Evolutionary conservation across 192 early-diverging fungal genomes (phyloP), one percentile per base, ranked within the genome.

Genomic region (Dimargaris xerosporica): DNA sequence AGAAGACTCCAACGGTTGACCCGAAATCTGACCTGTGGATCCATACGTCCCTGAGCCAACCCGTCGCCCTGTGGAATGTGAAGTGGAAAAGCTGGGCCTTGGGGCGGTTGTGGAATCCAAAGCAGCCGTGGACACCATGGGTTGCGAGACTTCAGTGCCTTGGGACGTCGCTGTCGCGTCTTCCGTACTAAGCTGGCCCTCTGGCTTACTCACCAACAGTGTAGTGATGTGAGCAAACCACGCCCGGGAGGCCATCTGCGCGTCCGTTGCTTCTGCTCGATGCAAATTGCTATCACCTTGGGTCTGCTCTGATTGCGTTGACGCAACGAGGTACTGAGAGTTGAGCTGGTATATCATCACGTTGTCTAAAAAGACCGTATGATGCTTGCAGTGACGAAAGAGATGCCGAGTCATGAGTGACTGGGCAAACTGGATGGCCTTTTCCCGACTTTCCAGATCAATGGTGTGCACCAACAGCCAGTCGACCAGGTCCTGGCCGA

Each of bases 401-500:
- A 96, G 61, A 0, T 88, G 88, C 25, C 81, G 80, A n/a, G 81
- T 73, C 62, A 91, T 68, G 47, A 96, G 77, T 26, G 73, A 61
- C 65, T 90, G 90, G 11, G 91, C 95, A 67, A 89, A 84, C 0
- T 70, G 73, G 5, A 88, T 78, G 0, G 93, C 95, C 44, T 84
- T 80, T 28, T 85, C 78, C 4, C 92, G 73, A 6, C 83, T 84
- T 15, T 80, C 73, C 47, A 94, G 78, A 52, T 89, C 87, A 29
- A 73, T 71, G 73, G 95, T 87, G 44, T 81, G 82, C 39, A 71
- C 66, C 48, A 94, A 72, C 30, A 93, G 66, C 93, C 93, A 98
- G 64, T 95, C 87, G 3, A 96, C 87, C 50, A 83, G 77, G 62
- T 96, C 91, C 46, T 75, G 81, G 25, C 95, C 93, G 41, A 86